Conservation (phyloP, 805 yeast genomes). For the Kluyveromyces dobzhanskii region DNA sequence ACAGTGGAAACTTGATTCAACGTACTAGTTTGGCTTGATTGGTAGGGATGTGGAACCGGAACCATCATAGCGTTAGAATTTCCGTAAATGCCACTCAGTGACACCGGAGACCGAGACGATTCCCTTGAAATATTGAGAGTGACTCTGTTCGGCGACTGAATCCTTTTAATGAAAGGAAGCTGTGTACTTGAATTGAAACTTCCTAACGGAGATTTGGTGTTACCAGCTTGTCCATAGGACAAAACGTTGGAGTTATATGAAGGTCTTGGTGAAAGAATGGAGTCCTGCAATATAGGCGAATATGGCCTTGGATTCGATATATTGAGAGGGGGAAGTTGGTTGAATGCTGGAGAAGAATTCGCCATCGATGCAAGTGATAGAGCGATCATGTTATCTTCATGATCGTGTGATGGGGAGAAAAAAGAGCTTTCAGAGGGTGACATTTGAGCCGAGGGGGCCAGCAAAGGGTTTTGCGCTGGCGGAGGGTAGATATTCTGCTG, state of each 20-base stretch:
- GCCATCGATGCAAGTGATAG: slow-evolving; percentile 30
- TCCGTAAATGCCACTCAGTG: slow-evolving; percentile 17
- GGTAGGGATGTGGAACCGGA: slow-evolving; percentile 15
- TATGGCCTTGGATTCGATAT: slow-evolving; percentile 11
- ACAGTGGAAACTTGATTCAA: slow-evolving; percentile 16
- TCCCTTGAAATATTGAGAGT: slow-evolving; percentile 28
- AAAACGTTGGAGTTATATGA: slow-evolving; percentile 17
- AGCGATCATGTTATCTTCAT: slow-evolving; percentile 29
- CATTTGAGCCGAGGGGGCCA: slow-evolving; percentile 1
- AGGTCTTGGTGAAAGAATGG: slow-evolving; percentile 19
- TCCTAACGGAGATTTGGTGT: slow-evolving; percentile 7
- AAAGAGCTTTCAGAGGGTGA: neutral
- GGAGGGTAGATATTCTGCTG: slow-evolving; percentile 4
- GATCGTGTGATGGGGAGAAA: slow-evolving; percentile 16
- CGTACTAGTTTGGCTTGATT: slow-evolving; percentile 13
- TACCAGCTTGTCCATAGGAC: slow-evolving; percentile 13
- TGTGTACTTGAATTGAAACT: slow-evolving; percentile 15
- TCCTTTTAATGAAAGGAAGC: slow-evolving; percentile 22
- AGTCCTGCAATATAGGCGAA: slow-evolving; percentile 9
- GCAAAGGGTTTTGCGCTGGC: slow-evolving; percentile 2
- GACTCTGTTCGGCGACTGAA: slow-evolving; percentile 27
- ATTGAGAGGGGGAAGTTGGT: slow-evolving; percentile 20
- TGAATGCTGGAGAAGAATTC: slow-evolving; percentile 28
- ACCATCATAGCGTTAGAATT: slow-evolving; percentile 13
- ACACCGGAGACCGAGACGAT: slow-evolving; percentile 25